Evolutionary conservation across 345 rosid species (phyloP), one percentile per base, ranked within the genome.

Genomic region (Geranium brycei): DNA sequence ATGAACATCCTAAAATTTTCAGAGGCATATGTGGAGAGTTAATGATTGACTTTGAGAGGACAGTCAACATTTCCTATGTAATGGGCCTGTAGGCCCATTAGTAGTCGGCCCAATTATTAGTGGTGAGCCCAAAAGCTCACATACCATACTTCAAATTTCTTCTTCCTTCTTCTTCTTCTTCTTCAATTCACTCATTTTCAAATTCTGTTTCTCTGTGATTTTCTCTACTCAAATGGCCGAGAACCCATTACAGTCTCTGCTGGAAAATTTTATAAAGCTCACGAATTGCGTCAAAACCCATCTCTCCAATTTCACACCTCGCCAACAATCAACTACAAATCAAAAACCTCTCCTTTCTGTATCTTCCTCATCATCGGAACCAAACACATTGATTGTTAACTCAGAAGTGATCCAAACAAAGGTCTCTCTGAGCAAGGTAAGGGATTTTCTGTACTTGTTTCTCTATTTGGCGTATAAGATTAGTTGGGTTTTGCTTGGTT

Each of bases 281-380:
- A 80, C 87, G 19, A 79, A 19, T 59, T 78, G 82, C 58, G 28
- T 88, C 8, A 91, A 83, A 69, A 73, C 76, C 68, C 91, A 77
- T 57, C 68, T 91, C 68, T 79, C 83, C 0, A 84, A 75, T 66
- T 72, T 88, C 73, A 57, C 67, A 32, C 66, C 65, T 58, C 74
- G 66, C 58, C 16, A 65, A 53, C 70, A 69, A 2, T 69, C 71
- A 2, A 31, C 70, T 17, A 2, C 70, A 57, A 58, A 38, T 5
- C 66, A 70, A 60, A 75, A 67, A 64, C 75, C 84, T 57, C 61
- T 64, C 18, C 61, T 77, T 69, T 74, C 81, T 31, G 4, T 68
- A 35, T 64, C 87, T 1, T 71, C 78, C 7, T 68, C 71, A 59
- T 68, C 71, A 59, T 63, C 80, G 17, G 60, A 41, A 18, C 51